Evolutionary conservation across 768 basidiomycete species (phyloP).

Genomic region (Calvatia gigantea): DNA sequence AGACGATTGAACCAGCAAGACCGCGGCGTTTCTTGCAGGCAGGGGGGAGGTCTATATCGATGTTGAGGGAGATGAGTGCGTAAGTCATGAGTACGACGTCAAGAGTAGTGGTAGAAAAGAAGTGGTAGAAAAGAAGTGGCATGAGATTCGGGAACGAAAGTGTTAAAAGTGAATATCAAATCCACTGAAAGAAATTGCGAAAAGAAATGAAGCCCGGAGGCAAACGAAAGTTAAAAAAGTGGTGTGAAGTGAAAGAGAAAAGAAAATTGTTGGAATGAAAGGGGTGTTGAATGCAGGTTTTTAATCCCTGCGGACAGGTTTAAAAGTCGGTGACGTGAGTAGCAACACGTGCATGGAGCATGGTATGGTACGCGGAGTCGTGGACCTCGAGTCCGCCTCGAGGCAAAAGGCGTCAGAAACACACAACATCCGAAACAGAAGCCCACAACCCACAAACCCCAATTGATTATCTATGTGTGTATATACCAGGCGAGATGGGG

Average conservation of each 20-base stretch:
- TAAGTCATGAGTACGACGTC: conserved; percentile 25
- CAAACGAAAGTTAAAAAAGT: conserved; percentile 11
- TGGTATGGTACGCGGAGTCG: neutral
- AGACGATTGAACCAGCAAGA: conserved; percentile 78
- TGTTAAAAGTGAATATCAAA: conserved; percentile 11
- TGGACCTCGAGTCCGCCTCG: neutral
- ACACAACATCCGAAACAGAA: neutral
- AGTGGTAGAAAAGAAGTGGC: neutral
- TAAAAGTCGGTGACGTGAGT: neutral
- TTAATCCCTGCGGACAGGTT: conserved; percentile 1
- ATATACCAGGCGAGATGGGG: neutral
- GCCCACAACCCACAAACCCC: neutral
- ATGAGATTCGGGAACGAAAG: conserved; percentile 15
- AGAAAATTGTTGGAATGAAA: conserved; percentile 1
- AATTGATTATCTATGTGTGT: neutral
- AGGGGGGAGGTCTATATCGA: conserved; percentile 68
- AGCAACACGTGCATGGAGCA: conserved; percentile 10
- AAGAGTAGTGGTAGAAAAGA: neutral
- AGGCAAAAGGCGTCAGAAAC: conserved; percentile 2
- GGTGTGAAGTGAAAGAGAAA: neutral
- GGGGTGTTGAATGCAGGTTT: neutral
- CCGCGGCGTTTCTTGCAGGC: conserved; percentile 79
- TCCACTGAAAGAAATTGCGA: conserved; percentile 9
- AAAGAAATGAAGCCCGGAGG: conserved; percentile 9
- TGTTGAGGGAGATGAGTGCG: conserved; percentile 45